Conservation (phyloP, 208 protist genomes). For the Lotmaria passim region DNA sequence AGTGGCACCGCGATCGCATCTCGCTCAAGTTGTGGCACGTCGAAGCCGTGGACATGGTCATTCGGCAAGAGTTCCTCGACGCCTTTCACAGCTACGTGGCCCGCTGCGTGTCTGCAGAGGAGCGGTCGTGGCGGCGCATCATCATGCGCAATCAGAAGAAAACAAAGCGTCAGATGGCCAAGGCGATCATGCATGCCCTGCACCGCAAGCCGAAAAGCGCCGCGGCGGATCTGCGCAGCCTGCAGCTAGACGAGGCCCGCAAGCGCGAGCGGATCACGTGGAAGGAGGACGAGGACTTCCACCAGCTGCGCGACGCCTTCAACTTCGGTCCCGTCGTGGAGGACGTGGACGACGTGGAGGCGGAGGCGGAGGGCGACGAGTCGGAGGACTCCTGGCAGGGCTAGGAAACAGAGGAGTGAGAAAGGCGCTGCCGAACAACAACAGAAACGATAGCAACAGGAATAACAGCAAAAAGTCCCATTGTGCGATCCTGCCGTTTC, state of each 20-base stretch:
- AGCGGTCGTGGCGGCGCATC: slow-evolving; percentile 44
- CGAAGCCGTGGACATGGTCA: slow-evolving; percentile 41
- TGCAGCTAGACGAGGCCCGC: slow-evolving; percentile 44
- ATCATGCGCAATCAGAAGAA: slow-evolving; percentile 41
- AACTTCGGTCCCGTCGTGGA: slow-evolving; percentile 52
- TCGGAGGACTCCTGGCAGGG: slow-evolving; percentile 1
- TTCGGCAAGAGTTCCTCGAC: slow-evolving; percentile 41
- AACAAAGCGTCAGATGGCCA: slow-evolving; percentile 43
- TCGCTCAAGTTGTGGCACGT: slow-evolving; percentile 48
- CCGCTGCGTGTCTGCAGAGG: slow-evolving; percentile 38
- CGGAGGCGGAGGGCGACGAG: slow-evolving; percentile 15
- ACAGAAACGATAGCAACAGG: no score
- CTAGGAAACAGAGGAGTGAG: neutral
- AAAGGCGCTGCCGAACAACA: no score
- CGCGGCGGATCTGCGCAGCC: slow-evolving; percentile 23
- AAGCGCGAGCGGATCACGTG: slow-evolving; percentile 38
- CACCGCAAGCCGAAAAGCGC: slow-evolving; percentile 38
- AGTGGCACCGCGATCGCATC: slow-evolving; percentile 38
- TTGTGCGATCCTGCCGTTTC: no score
- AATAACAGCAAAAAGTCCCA: no score
- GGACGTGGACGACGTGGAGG: slow-evolving; percentile 44
- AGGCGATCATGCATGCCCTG: slow-evolving; percentile 38
- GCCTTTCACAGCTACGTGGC: slow-evolving; percentile 38
- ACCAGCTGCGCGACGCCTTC: slow-evolving; percentile 36
- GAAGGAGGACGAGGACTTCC: slow-evolving; percentile 39